Conservation (phyloP, 2,329 filamentous ascomycete genomes). For the Phialocephala sp. region DNA sequence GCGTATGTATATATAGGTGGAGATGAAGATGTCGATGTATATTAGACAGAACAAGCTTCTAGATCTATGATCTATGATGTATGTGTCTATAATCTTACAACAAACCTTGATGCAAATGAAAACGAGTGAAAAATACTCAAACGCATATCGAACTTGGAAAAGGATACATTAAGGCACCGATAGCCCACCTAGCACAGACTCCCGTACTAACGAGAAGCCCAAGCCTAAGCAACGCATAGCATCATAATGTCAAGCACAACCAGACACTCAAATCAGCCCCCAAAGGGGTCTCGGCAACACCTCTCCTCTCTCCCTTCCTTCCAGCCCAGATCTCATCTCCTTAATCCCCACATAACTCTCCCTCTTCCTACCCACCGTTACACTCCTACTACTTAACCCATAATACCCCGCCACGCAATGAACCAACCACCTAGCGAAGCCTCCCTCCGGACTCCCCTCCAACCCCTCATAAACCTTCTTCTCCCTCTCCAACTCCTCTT, state of each 20-base stretch:
- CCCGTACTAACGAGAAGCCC: slow-evolving; percentile 1
- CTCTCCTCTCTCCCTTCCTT: slow-evolving; percentile 15
- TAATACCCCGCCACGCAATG: slow-evolving; percentile 44
- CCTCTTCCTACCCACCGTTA: slow-evolving; percentile 72
- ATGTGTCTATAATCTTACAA: slow-evolving; percentile 6
- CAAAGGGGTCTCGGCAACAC: slow-evolving; percentile 36
- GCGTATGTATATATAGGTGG: no score
- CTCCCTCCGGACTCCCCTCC: slow-evolving; percentile 75
- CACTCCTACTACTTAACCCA: slow-evolving; percentile 37
- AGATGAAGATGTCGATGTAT: background rate
- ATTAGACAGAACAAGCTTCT: slow-evolving; percentile 63
- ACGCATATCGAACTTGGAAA: background rate
- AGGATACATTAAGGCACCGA: background rate
- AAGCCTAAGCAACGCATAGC: background rate
- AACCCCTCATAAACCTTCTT: slow-evolving; percentile 82
- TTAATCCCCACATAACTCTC: slow-evolving; percentile 84
- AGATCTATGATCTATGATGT: slow-evolving; percentile 62
- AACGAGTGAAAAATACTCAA: background rate
- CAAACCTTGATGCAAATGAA: background rate
- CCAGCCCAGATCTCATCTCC: slow-evolving; percentile 43
- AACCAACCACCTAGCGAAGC: slow-evolving; percentile 70
- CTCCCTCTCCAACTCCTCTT: slow-evolving; percentile 61
- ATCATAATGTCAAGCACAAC: background rate
- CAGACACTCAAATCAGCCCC: slow-evolving; percentile 26
- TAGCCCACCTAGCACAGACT: background rate